Percentiles rank a stretch among this genome's conserved stretches.
Conservation (phyloP, 306 rosid genomes). For the Cucurbita argyrosperma region DNA sequence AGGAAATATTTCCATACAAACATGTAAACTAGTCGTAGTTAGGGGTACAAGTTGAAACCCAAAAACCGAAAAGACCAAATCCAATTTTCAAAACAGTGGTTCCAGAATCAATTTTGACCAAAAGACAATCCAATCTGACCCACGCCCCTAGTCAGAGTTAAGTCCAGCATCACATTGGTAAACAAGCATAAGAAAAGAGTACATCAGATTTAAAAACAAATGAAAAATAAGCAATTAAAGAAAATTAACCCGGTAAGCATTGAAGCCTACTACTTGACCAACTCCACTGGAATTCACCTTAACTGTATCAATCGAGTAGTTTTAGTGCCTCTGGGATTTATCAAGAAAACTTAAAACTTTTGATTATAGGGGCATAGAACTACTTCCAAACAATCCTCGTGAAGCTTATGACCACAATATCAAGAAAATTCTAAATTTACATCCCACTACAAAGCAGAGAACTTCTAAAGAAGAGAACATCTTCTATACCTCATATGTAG, state of each 20-base stretch:
- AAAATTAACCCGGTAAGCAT: not conserved
- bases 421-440: not conserved
- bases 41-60: not conserved
- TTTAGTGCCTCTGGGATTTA: not conserved
- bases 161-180: not conserved
- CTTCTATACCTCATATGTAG: not conserved
- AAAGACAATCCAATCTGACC: not conserved
- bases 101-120: not conserved
- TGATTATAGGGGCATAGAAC: not conserved
- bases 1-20: not conserved
- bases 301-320: not conserved
- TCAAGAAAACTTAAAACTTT: not conserved
- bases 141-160: not conserved
- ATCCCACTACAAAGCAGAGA: not conserved
- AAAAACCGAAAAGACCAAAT: not conserved
- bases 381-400: not conserved
- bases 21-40: not conserved
- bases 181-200: not conserved
- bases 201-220: not conserved
- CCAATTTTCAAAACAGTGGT: not conserved
- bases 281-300: not conserved
- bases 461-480: not conserved
- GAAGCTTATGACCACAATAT: not conserved
- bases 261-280: not conserved
- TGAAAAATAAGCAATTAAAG: not conserved